Evolutionary conservation across 2,329 filamentous ascomycete genomes (phyloP).

Genomic region (Phyllachora maydis): DNA sequence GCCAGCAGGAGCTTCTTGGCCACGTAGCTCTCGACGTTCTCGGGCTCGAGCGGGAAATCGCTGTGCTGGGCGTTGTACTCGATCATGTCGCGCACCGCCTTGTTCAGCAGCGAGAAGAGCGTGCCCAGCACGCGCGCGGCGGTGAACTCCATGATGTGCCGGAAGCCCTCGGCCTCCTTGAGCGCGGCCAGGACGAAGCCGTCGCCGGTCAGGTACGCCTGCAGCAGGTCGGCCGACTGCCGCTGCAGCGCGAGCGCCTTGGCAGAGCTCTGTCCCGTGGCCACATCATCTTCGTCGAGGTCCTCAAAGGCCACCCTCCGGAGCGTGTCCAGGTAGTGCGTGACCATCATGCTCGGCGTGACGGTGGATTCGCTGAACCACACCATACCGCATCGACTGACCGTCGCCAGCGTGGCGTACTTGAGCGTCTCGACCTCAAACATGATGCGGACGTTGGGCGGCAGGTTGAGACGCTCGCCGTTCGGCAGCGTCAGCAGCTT

Average conservation of each 20-base stretch:
- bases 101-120: constrained; percentile 87
- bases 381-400: constrained; percentile 99
- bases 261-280: constrained; percentile 52
- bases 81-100: constrained; percentile 74
- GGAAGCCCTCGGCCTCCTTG: constrained; percentile 53
- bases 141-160: constrained; percentile 98
- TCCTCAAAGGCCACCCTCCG: constrained; percentile 79
- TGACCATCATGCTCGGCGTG: constrained; percentile 76
- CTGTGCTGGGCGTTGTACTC: constrained; percentile 92
- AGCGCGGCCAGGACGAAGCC: constrained; percentile 65
- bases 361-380: constrained; percentile 99
- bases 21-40: constrained; percentile 75
- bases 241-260: constrained; percentile 63
- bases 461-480: constrained; percentile 88
- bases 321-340: constrained; percentile 73
- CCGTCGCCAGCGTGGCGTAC: constrained; percentile 94
- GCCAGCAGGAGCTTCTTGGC: constrained; percentile 89
- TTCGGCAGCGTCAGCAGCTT: constrained; percentile 94
- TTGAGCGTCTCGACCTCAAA: constrained; percentile 97
- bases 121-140: constrained; percentile 78
- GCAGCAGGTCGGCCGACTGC: constrained; percentile 60
- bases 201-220: constrained; percentile 55
- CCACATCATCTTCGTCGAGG: constrained; percentile 75
- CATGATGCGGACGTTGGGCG: constrained; percentile 94
- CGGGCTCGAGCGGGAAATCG: constrained; percentile 80